Base-by-base conservation (phyloP, 2,329 filamentous ascomycete genomes). In the Didymella sp. region DNA sequence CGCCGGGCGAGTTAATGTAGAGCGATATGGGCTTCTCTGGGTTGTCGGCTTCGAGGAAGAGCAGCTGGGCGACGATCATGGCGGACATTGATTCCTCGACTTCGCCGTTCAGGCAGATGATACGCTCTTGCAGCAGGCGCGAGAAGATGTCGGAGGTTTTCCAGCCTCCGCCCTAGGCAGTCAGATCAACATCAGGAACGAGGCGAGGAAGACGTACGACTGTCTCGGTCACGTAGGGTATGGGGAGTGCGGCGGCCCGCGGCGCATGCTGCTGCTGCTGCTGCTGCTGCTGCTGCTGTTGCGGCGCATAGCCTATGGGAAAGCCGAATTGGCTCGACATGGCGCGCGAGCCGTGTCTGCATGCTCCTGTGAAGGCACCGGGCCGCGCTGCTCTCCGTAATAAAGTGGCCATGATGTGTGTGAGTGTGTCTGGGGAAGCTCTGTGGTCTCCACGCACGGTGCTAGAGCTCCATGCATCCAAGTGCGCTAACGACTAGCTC, bases 31-130 rank as follows among this genome's bases (percentile, higher is more conserved):
- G 90, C 76, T 96, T 97, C 53, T 96, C 87, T 3, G 94, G 93
- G 71, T 91, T 92, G 73, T 99, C 95, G 70, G 94, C 95, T 82
- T 99, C 96, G 76, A 99, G 92, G 85, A 93, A 99, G 62, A 99
- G 89, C 21, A 99, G 87, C 76, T 99, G 96, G 1, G 95, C 92
- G 25, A 98, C 94, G 62, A 98, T 92, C 38, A 90, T 91, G n/a
- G 95, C 94, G 33, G 92, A 96, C 65, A 95, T 87, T 38, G 86
- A 89, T 73, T 96, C 91, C 79, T 98, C 90, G 56, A 98, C 92
- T 72, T 90, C 84, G 71, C 94, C 94, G 71, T 96, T 97, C 31
- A 98, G 85, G 74, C 91, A 96, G 71, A 99, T 85, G 71, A 98
- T 98, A 62, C 94, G 91, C 82, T 98, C 94, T 69, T 80, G 78